Percentiles rank a stretch among this genome's conserved stretches.
These are phyloP conservation scores for Ceriops tagal DNA, from an alignment of 345 rosid species.

Conservation along the genomic window DNA sequence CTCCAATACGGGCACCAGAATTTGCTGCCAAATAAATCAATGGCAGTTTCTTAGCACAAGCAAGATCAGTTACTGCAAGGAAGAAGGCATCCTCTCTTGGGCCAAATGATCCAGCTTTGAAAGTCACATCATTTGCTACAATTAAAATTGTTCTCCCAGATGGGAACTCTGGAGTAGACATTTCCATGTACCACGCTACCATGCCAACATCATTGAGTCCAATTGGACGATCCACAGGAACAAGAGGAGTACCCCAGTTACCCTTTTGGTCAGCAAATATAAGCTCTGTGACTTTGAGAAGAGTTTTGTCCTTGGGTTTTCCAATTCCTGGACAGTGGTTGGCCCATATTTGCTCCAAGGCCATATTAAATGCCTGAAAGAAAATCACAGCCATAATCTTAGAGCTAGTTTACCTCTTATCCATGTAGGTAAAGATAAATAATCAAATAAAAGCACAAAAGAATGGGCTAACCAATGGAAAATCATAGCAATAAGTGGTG, in stretches of 20 bases:
- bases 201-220: conserved; percentile 92
- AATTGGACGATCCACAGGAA: conserved; percentile 51
- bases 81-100: conserved; percentile 98
- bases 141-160: conserved; percentile 79
- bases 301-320: conserved; percentile 47
- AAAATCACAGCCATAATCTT: neutral
- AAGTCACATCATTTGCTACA: conserved; percentile 91
- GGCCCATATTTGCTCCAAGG: conserved; percentile 74
- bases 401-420: neutral
- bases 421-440: neutral
- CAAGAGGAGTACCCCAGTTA: conserved; percentile 69
- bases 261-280: conserved; percentile 65
- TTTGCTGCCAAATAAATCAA: conserved; percentile 95
- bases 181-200: conserved; percentile 96
- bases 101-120: conserved; percentile 97
- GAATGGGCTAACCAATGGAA: conserved; percentile 71
- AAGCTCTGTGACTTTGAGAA: conserved; percentile 69
- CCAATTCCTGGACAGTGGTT: conserved; percentile 47
- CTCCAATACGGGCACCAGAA: conserved; percentile 98
- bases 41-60: conserved; percentile 85
- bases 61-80: conserved; percentile 86
- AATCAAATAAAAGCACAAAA: conserved; percentile 6
- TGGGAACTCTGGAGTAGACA: conserved; percentile 92
- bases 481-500: conserved; percentile 97
- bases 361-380: conserved; percentile 87